phyloP scores from a whole-genome alignment of 2,329 filamentous ascomycete species.

The Didymellaceae sp. region DNA sequence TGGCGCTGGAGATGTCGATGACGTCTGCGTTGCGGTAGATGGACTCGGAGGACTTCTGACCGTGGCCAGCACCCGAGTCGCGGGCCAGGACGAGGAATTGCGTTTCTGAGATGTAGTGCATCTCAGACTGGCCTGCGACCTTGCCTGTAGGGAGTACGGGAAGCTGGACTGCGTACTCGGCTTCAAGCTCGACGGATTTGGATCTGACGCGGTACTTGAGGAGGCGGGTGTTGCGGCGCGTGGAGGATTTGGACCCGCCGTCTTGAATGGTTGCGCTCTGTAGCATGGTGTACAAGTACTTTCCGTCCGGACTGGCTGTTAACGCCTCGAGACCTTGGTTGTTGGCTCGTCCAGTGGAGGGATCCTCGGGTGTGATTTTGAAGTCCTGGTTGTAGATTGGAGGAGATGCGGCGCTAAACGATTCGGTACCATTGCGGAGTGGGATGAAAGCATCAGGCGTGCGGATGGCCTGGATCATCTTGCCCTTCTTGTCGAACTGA shows the following conservation, averaged over 20 bases:
- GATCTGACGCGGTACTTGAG: conserved; percentile 68
- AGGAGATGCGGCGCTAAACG: conserved; percentile 70
- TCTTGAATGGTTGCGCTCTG: conserved; percentile 64
- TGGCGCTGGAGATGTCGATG: conserved; percentile 67
- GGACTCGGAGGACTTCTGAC: conserved; percentile 59
- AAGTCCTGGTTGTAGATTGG: conserved; percentile 63
- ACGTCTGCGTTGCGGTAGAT: conserved; percentile 74
- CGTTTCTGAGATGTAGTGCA: conserved; percentile 66
- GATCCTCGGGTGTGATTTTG: conserved; percentile 61
- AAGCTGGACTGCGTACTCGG: conserved; percentile 71
- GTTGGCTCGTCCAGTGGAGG: conserved; percentile 69
- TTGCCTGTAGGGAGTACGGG: conserved; percentile 63
- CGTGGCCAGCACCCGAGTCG: conserved; percentile 67
- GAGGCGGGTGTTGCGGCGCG: conserved; percentile 65
- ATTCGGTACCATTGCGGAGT: conserved; percentile 63
- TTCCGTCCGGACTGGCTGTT: conserved; percentile 67
- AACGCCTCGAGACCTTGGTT: conserved; percentile 80
- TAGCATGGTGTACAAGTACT: conserved; percentile 68
- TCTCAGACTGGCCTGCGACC: conserved; percentile 71
- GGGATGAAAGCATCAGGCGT: conserved; percentile 71
- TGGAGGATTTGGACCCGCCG: conserved; percentile 62
- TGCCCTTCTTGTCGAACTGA: conserved; percentile 64
- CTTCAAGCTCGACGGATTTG: conserved; percentile 56
- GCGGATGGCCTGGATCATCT: conserved; percentile 67
- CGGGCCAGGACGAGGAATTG: conserved; percentile 73